Base-by-base conservation (phyloP, 202 grass and related monocot species). In the Musa balbisiana region DNA sequence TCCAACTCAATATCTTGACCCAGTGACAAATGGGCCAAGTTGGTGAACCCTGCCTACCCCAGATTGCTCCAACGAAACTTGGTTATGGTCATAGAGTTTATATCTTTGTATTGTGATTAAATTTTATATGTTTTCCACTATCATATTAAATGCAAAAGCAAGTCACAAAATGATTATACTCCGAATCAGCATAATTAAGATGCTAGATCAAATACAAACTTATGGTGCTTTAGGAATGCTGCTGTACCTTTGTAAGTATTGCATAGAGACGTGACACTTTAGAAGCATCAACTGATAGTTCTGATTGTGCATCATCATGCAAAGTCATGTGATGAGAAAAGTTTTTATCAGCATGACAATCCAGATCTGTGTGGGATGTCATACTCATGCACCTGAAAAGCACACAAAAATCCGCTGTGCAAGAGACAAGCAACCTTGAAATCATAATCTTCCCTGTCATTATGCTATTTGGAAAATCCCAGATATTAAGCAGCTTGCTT, bases 371-470 rank as follows among this genome's bases (percentile, higher is more conserved):
- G 59, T 64, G 52, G 21, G 60, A 65, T 52, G 75, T 65, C 58
- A 64, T 77, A 77, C 81, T 83, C 23, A 50, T 74, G 67, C 71
- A 81, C 17, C 83, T 79, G 75, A 93, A 68, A 78, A 90, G 84
- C 60, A 77, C 77, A 67, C 85, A 84, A 77, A 93, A 78, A 76
- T 93, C 93, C 83, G 86, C 82, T 25, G 90, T 91, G 84, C 92
- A 96, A 78, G 89, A 92, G 72, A 79, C 82, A 26, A 82, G 55
- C 63, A 92, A 80, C 79, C 83, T 87, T n/a, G 84, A 91, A 13
- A 89, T 86, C 65, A 93, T 72, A 64, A 69, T 80, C 63, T 75
- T 81, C 33, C 76, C 60, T n/a, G 64, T 55, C 72, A 70, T 82
- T 86, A 52, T 73, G 80, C 80, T 91, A 69, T 75, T 63, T 50